phyloP scores from a whole-genome alignment of 495 filamentous ascomycete genomes.

The Mytilinidion resinicola region DNA sequence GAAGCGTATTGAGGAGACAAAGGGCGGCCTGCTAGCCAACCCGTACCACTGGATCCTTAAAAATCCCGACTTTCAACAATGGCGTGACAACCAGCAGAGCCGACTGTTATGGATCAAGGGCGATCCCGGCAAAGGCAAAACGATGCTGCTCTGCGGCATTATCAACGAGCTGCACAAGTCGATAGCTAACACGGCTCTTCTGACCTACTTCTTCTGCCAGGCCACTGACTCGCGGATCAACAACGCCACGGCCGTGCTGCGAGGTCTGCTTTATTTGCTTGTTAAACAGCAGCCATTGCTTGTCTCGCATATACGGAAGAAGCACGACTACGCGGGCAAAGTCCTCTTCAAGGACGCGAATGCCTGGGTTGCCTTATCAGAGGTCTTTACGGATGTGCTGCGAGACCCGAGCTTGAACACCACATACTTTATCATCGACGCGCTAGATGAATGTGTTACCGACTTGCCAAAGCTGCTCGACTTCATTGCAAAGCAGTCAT shows the following conservation, averaged over 20 bases:
- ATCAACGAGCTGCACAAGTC: no score
- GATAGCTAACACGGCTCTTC: no score
- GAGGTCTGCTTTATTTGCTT: conserved; percentile 40
- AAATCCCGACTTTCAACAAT: conserved; percentile 33
- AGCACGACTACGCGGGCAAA: conserved; percentile 24
- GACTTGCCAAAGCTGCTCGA: conserved; percentile 1
- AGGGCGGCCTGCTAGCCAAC: conserved; percentile 39
- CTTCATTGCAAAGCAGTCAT: neutral
- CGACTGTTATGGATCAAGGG: conserved; percentile 42
- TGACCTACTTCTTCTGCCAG: no score
- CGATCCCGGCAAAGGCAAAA: no score
- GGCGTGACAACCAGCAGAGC: conserved; percentile 27
- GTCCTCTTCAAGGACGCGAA: conserved; percentile 34
- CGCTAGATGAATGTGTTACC: neutral
- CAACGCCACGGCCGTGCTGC: no score
- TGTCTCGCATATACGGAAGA: conserved; percentile 29
- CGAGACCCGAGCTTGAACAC: conserved; percentile 17
- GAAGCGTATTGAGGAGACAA: conserved; percentile 35
- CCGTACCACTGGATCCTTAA: conserved; percentile 42
- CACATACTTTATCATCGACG: neutral
- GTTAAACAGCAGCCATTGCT: conserved; percentile 33
- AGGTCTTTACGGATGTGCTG: conserved; percentile 34
- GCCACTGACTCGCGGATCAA: no score
- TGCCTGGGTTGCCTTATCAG: conserved; percentile 30
- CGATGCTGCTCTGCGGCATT: no score